phyloP scores from a whole-genome alignment of 495 filamentous ascomycete genomes.

The Penicillium herquei region DNA sequence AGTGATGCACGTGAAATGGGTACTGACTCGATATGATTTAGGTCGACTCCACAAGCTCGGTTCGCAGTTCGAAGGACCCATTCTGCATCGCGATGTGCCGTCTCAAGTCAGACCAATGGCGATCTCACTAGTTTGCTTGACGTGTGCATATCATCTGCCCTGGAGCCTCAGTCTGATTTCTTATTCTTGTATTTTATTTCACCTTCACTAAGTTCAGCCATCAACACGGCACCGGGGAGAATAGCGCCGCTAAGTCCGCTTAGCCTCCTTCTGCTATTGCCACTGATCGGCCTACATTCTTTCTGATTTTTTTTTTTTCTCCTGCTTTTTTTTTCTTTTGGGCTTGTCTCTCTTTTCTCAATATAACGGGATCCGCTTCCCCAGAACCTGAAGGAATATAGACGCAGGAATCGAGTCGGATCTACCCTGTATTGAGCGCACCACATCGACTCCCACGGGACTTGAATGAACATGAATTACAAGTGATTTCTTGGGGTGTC shows the following conservation, averaged over 20 bases:
- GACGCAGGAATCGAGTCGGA: no score
- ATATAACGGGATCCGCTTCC: no score
- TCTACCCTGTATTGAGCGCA: no score
- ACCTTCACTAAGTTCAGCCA: neutral
- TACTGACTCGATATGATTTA: neutral
- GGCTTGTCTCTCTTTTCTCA: neutral
- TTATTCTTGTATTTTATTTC: neutral
- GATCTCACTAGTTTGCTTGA: neutral
- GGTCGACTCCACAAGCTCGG: neutral
- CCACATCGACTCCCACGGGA: no score
- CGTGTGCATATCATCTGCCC: neutral
- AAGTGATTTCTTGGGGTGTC: neutral
- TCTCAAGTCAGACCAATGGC: neutral
- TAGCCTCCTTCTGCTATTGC: conserved; percentile 11
- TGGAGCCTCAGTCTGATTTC: neutral
- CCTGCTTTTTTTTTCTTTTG: conserved; percentile 3
- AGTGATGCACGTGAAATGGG: neutral
- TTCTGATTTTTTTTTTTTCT: conserved; percentile 2
- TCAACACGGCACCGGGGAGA: neutral
- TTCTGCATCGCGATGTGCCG: neutral
- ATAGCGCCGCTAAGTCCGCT: conserved; percentile 3
- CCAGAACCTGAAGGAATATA: no score
- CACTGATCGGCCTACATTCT: conserved; percentile 6
- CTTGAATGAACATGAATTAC: conserved; percentile 2
- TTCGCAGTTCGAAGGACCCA: neutral